Evolutionary conservation across 2,329 filamentous ascomycete genomes (phyloP), one percentile per base, ranked within the genome.

Genomic region (Parastagonospora avenae): DNA sequence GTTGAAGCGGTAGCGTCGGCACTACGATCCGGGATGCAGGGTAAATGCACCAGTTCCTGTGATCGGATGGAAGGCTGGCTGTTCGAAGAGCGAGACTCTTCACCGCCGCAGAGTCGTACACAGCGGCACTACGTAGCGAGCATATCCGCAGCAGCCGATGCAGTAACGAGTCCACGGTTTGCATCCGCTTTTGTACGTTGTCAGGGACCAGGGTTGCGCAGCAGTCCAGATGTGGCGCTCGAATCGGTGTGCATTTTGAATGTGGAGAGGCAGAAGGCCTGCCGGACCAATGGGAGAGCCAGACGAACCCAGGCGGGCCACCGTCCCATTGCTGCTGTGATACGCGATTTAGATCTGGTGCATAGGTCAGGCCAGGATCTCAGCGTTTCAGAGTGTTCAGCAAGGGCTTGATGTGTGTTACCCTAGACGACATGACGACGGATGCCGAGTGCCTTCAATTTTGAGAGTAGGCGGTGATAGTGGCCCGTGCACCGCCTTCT

Each of bases 1-100:
- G 62, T 46, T 54, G 59, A 61, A 63, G 58, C 51, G 41, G 54
- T 63, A 59, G 61, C 58, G 55, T 56, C 64, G 65, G 64, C 61
- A 64, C 52, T 59, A 54, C 30, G 55, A 59, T 60, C 59, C 57
- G 60, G 45, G 47, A 63, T 57, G 62, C 64, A 70, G 62, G 66
- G 61, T 59, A 59, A 55, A 60, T 59, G 53, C 41, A 54, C 39
- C 52, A 38, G 38, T 42, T 45, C 46, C 30, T 42, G 40, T 35
- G 49, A 50, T 57, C 46, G 55, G 40, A 40, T 49, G 44, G 15
- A 54, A 38, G 54, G 47, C 50, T 38, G 57, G 47, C 50, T 38
- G 57, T 56, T 46, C 44, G 40, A 52, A 46, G 24, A 48, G 28
- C 10, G 46, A 35, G 42, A 38, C 29, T 53, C 30, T 42, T 64